phyloP scores from a whole-genome alignment of 345 rosid species.

The Arabis hirsuta region DNA sequence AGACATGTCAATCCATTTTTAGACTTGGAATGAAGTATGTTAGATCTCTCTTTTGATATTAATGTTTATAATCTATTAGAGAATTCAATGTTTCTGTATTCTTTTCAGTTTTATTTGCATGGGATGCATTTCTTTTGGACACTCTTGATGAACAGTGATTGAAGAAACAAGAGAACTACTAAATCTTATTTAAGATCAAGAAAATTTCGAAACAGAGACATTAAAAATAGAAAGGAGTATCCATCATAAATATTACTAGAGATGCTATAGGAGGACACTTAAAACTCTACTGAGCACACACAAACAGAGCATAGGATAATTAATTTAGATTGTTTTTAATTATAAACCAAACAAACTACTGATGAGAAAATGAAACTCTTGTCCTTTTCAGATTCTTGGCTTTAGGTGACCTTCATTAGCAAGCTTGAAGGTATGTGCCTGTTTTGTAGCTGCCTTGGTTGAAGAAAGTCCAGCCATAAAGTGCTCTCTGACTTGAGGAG shows the following conservation, averaged over 20 bases:
- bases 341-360: constrained; percentile 35
- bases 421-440: constrained; percentile 79
- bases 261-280: constrained; percentile 31
- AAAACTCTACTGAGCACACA: constrained; percentile 37
- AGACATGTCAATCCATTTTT: constrained; percentile 32
- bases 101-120: constrained; percentile 4
- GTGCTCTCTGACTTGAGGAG: constrained; percentile 74
- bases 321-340: constrained; percentile 27
- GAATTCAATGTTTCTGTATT: neutral
- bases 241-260: constrained; percentile 44
- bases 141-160: constrained; percentile 13
- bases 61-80: constrained; percentile 20
- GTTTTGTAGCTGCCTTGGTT: constrained; percentile 74
- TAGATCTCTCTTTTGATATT: constrained; percentile 23
- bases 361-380: constrained; percentile 18
- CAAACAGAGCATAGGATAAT: constrained; percentile 33
- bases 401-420: constrained; percentile 87
- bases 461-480: constrained; percentile 65
- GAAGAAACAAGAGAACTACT: constrained; percentile 31
- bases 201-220: constrained; percentile 28
- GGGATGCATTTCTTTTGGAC: neutral
- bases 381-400: constrained; percentile 49
- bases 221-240: constrained; percentile 29
- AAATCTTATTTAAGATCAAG: constrained; percentile 27
- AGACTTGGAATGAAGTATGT: constrained; percentile 6